Evolutionary conservation across 192 early-diverging fungal species (phyloP).

Genomic region (Coemansia sp.): DNA sequence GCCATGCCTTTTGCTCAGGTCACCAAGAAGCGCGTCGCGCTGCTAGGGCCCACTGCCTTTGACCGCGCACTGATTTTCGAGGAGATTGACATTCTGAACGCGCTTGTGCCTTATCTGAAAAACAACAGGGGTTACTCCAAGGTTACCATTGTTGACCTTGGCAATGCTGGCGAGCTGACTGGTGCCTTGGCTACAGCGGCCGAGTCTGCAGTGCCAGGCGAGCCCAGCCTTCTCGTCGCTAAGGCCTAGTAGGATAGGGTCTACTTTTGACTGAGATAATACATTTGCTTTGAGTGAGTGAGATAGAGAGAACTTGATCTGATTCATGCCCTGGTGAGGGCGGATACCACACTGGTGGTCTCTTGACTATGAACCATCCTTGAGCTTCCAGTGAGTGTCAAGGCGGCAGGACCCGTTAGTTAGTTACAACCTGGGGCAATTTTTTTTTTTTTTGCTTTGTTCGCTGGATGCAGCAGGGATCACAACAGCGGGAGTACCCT

Average conservation of each 20-base stretch:
- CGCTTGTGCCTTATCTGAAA: constrained; percentile 58
- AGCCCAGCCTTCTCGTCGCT: constrained; percentile 47
- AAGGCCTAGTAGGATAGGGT: constrained; percentile 13
- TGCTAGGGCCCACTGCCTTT: constrained; percentile 69
- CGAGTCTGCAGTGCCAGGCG: constrained; percentile 47
- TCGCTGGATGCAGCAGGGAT: constrained; percentile 3
- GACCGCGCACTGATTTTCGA: constrained; percentile 80
- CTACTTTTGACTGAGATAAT: not conserved
- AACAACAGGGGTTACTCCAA: constrained; percentile 61
- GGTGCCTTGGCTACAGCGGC: constrained; percentile 33
- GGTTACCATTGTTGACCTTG: constrained; percentile 53
- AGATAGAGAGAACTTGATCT: not conserved
- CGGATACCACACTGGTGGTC: not conserved
- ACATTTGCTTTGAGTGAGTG: not conserved
- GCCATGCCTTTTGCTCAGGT: constrained; percentile 95
- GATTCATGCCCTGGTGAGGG: not conserved
- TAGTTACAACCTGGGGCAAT: not conserved
- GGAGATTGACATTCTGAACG: constrained; percentile 70
- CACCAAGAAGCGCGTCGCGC: constrained; percentile 80
- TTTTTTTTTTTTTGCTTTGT: not conserved
- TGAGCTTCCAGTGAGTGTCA: not conserved
- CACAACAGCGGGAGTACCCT: not conserved
- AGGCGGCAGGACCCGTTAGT: not conserved
- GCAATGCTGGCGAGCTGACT: constrained; percentile 38
- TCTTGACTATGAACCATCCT: not conserved